phyloP scores from a whole-genome alignment of 768 basidiomycete species.

The Tephrocybe sp. region DNA sequence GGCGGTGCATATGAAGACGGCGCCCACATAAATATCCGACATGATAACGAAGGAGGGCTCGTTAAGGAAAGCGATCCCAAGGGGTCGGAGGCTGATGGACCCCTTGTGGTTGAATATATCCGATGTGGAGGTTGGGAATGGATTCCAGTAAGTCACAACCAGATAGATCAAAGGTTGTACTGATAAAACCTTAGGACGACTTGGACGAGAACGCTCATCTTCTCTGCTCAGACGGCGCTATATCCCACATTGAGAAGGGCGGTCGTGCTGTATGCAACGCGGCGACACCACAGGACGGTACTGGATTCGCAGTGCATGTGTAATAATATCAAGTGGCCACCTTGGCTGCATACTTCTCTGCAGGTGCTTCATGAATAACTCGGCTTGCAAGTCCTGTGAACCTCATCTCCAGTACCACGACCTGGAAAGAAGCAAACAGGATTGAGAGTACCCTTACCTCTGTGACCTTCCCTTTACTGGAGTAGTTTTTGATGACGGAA shows the following conservation, averaged over 20 bases:
- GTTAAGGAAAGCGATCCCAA: slow-evolving; percentile 36
- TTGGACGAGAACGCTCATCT: slow-evolving; percentile 62
- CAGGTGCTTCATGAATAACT: slow-evolving; percentile 37
- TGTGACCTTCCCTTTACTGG: slow-evolving; percentile 63
- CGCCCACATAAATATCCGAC: slow-evolving; percentile 61
- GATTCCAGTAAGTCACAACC: slow-evolving; percentile 55
- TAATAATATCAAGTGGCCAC: slow-evolving; percentile 24
- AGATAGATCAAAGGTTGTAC: background rate
- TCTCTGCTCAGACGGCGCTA: slow-evolving; percentile 77
- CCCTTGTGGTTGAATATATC: slow-evolving; percentile 70
- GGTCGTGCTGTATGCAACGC: slow-evolving; percentile 56
- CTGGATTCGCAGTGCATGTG: slow-evolving; percentile 47
- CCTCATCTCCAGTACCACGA: slow-evolving; percentile 36
- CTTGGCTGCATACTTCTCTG: slow-evolving; percentile 19
- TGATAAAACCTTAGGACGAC: slow-evolving; percentile 42
- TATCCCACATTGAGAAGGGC: slow-evolving; percentile 57
- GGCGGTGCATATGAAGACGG: slow-evolving; percentile 78
- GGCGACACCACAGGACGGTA: slow-evolving; percentile 29
- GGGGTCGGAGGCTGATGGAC: too few relatives aligned
- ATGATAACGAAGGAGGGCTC: slow-evolving; percentile 42
- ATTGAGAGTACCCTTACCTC: slow-evolving; percentile 49
- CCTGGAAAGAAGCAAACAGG: slow-evolving; percentile 34
- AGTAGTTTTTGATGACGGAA: slow-evolving; percentile 91
- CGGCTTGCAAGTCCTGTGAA: slow-evolving; percentile 37
- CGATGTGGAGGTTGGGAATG: slow-evolving; percentile 84